Conservation (phyloP, 1,284 basidiomycete genomes). For the Apiotrichum gracile region DNA sequence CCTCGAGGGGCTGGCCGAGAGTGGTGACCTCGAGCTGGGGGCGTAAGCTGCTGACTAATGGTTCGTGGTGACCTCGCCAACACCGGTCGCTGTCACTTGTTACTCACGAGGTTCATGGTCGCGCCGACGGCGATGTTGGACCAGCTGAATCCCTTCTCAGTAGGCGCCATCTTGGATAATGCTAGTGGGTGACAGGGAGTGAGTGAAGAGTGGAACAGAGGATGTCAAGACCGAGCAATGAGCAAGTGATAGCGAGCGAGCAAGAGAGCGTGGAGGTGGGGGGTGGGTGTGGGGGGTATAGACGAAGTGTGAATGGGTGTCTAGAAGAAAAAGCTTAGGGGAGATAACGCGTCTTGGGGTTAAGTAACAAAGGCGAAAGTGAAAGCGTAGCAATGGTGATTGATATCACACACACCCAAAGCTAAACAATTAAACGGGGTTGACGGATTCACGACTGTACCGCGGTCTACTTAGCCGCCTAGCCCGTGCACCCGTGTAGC, state of each 20-base stretch:
- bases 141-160: slow-evolving; percentile 89
- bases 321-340: neutral
- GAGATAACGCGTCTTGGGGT: neutral
- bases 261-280: neutral
- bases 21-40: slow-evolving; percentile 74
- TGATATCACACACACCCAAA: no score
- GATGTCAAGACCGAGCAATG: neutral
- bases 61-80: no score
- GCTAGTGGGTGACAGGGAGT: neutral
- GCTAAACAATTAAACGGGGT: no score
- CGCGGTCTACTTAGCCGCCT: no score
- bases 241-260: neutral
- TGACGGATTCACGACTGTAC: no score
- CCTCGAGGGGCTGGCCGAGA: slow-evolving; percentile 95
- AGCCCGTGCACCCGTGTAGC: no score
- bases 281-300: neutral
- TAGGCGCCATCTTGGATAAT: slow-evolving; percentile 49
- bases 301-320: no score
- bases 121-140: slow-evolving; percentile 98
- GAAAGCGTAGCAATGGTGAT: no score
- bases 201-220: neutral
- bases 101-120: slow-evolving; percentile 87
- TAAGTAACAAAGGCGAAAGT: no score
- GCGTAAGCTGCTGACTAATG: no score
- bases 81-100: slow-evolving; percentile 28